These are phyloP conservation scores for Boletus tomentosulus DNA, from an alignment of 768 basidiomycete genomes.

Conservation along the genomic window DNA sequence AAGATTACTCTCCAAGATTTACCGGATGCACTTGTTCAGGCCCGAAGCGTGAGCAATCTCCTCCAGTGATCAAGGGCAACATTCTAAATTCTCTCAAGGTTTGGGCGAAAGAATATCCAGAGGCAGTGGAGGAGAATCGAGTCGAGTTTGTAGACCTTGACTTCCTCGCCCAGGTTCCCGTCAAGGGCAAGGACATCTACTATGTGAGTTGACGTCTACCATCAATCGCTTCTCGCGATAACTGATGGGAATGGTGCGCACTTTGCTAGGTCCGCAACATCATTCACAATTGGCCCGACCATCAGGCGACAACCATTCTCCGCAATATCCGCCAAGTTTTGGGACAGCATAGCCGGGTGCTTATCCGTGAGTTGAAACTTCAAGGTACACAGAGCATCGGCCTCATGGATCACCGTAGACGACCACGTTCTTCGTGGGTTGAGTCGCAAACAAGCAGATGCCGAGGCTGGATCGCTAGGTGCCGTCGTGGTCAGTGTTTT, in stretches of 20 bases:
- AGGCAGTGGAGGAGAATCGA: conserved; percentile 20
- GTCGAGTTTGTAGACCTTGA: conserved; percentile 28
- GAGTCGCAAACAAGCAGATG: conserved; percentile 10
- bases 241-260: not conserved
- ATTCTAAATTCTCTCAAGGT: conserved; percentile 11
- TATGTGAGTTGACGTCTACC: conserved; percentile 22
- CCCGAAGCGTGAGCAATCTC: conserved; percentile 10
- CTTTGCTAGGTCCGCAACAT: conserved; percentile 16
- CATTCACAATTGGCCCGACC: conserved; percentile 30
- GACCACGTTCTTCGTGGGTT: conserved; percentile 20
- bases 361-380: conserved; percentile 25
- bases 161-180: conserved; percentile 29
- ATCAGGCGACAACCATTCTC: conserved; percentile 16
- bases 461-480: conserved; percentile 11
- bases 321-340: conserved; percentile 23
- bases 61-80: not conserved
- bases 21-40: conserved; percentile 20
- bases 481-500: conserved; percentile 13
- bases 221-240: not conserved
- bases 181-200: conserved; percentile 28
- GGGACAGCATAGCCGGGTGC: conserved; percentile 19
- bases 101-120: conserved; percentile 24
- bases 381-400: not conserved
- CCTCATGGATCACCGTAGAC: conserved; percentile 11
- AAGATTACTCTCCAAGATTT: conserved; percentile 32